phyloP scores from a whole-genome alignment of 441 rosid species.

The Gossypium lobatum region DNA sequence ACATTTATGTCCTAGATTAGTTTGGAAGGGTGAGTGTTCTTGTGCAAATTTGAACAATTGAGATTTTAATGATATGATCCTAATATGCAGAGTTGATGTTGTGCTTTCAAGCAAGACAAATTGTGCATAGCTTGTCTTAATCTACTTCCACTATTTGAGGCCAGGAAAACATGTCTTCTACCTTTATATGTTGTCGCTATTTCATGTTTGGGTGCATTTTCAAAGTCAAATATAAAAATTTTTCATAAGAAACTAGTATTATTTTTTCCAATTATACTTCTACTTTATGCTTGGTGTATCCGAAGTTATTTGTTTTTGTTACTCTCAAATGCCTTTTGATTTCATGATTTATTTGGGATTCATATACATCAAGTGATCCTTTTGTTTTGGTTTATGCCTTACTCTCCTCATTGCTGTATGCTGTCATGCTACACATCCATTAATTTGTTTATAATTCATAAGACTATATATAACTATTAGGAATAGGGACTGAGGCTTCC shows the following conservation, averaged over 20 bases:
- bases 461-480: not conserved
- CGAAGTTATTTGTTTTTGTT: not conserved
- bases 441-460: slow-evolving; percentile 3
- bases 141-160: not conserved
- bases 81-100: not conserved
- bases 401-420: not conserved
- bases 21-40: not conserved
- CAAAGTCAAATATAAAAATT: not conserved
- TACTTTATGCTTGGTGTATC: not conserved
- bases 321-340: not conserved
- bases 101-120: not conserved
- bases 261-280: not conserved
- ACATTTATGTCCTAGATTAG: slow-evolving; percentile 11
- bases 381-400: not conserved
- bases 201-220: not conserved
- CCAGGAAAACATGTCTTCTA: not conserved
- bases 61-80: not conserved
- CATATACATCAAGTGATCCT: not conserved
- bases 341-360: not conserved
- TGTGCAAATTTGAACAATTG: not conserved
- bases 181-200: not conserved
- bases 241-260: not conserved
- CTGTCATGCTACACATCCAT: not conserved
- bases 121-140: not conserved
- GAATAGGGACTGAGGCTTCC: not conserved